Base-by-base conservation (phyloP, 2,329 filamentous ascomycete species). In the Neonectria punicea region DNA sequence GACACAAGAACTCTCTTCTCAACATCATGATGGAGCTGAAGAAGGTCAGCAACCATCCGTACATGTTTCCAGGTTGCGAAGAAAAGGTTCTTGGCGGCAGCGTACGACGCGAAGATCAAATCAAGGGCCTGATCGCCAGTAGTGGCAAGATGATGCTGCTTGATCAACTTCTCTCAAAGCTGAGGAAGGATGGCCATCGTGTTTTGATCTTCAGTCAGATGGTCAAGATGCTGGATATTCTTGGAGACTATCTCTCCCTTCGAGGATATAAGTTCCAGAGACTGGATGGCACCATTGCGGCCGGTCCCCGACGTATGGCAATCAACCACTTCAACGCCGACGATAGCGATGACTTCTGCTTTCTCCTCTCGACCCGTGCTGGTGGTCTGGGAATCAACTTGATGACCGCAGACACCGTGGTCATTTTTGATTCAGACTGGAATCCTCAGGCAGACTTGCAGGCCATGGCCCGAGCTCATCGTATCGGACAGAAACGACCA, bases 1-100 rank as follows among this genome's bases (percentile, higher is more conserved):
- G 95, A 6, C 93, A 97, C 78, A 98, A 97, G 80, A 95, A 97
- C 71, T 98, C 95, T 0, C 83, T 99, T 14, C 84, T 99, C 68
- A 99, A 99, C 80, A 96, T 99, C 78, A 98, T 99, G 89, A 99
- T 99, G 96, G 96, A 99, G 79, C 81, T 99, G 75, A 99, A 99
- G 84, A 99, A 99, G 80, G 94, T 96, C 77, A 98, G 95, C 82
- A 99, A 99, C 75, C 96, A 99, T 76, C 95, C 96, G 1, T 97
- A 98, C 82, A 97, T 99, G 91, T 98, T 99, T 73, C 92, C 93
- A 2, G 94, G 94, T 67, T 95, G 94, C 2, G 96, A 99, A 77
- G 93, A 97, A 63, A 93, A 92, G 71, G 93, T 98, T 13, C 81
- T 98, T 55, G 90, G 89, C 65, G 93, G 93, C 14, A 94, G 91